Evolutionary conservation across 2,329 filamentous ascomycete species (phyloP).

Genomic region (Rhinocladiella mackenziei): DNA sequence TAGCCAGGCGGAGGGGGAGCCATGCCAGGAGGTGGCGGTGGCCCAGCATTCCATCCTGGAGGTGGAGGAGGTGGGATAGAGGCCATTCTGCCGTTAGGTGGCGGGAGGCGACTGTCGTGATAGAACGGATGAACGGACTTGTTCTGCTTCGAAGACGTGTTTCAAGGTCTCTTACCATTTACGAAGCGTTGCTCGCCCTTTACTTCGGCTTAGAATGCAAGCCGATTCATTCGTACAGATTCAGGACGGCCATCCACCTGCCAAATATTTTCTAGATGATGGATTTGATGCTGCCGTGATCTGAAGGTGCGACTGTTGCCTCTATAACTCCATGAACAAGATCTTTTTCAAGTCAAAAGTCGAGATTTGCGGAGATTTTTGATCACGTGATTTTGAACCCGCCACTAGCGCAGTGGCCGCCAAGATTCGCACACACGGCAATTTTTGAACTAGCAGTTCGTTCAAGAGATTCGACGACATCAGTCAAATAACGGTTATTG

Average conservation of each 20-base stretch:
- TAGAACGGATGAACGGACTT: conserved; percentile 25
- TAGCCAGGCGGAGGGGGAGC: conserved; percentile 83
- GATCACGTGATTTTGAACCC: conserved; percentile 5
- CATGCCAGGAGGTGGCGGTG: conserved; percentile 50
- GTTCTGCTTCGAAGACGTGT: conserved; percentile 8
- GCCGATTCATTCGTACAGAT: not conserved
- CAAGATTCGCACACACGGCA: too few species aligned
- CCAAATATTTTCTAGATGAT: not conserved
- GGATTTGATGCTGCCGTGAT: conserved; percentile 1
- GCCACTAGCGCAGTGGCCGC: not conserved
- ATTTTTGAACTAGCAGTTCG: not conserved
- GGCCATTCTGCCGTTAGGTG: conserved; percentile 46
- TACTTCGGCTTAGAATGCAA: conserved; percentile 15
- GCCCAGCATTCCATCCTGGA: conserved; percentile 58
- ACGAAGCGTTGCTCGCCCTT: conserved; percentile 7
- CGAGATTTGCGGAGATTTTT: conserved; percentile 4
- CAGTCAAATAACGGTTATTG: conserved; percentile 13
- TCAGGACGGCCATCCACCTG: conserved; percentile 8
- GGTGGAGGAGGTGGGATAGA: conserved; percentile 64
- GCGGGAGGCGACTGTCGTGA: conserved; percentile 18
- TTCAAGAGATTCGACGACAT: conserved; percentile 9
- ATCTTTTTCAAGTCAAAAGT: conserved; percentile 8
- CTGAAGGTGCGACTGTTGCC: not conserved
- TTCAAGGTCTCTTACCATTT: conserved; percentile 28
- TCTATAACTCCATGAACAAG: too few species aligned